Conservation (phyloP, 2,329 filamentous ascomycete genomes). For the Nigrospora osmanthi region DNA sequence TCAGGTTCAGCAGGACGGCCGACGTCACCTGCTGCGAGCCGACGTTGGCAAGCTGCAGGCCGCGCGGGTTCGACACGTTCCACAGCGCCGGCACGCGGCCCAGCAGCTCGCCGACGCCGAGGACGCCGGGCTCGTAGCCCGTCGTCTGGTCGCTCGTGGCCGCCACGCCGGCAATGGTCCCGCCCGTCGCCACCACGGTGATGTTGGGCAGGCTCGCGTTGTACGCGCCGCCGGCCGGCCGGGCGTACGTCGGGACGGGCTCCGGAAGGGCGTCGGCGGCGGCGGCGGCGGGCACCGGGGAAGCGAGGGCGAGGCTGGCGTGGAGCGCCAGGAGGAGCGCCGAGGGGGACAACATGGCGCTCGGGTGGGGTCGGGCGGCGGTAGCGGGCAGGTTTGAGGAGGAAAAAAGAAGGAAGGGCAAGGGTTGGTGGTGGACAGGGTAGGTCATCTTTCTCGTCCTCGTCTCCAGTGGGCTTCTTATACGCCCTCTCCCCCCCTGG, state of each 20-base stretch:
- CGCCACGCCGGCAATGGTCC: conserved; percentile 49
- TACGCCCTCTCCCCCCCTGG: too few species aligned
- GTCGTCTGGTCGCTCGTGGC: conserved; percentile 36
- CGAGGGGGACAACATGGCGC: conserved; percentile 1
- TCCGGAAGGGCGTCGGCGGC: neutral
- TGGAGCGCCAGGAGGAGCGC: neutral
- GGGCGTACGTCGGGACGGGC: conserved; percentile 7
- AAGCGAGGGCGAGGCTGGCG: neutral
- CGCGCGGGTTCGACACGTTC: conserved; percentile 45
- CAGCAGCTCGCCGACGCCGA: conserved; percentile 43
- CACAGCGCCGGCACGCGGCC: conserved; percentile 45
- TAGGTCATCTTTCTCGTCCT: too few species aligned
- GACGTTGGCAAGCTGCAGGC: conserved; percentile 43
- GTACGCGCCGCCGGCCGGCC: conserved; percentile 1
- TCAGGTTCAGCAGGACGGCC: conserved; percentile 37
- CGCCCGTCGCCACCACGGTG: conserved; percentile 49
- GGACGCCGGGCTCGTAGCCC: conserved; percentile 30
- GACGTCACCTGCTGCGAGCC: conserved; percentile 39
- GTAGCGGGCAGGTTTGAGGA: too few species aligned
- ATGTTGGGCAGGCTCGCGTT: conserved; percentile 44
- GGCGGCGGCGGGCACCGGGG: conserved; percentile 1
- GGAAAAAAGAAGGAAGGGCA: too few species aligned
- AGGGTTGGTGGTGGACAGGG: too few species aligned
- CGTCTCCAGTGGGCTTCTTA: too few species aligned
- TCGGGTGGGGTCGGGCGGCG: neutral